Evolutionary conservation across 768 basidiomycete genomes (phyloP), one percentile per base, ranked within the genome.

Genomic region (Russula earlei): DNA sequence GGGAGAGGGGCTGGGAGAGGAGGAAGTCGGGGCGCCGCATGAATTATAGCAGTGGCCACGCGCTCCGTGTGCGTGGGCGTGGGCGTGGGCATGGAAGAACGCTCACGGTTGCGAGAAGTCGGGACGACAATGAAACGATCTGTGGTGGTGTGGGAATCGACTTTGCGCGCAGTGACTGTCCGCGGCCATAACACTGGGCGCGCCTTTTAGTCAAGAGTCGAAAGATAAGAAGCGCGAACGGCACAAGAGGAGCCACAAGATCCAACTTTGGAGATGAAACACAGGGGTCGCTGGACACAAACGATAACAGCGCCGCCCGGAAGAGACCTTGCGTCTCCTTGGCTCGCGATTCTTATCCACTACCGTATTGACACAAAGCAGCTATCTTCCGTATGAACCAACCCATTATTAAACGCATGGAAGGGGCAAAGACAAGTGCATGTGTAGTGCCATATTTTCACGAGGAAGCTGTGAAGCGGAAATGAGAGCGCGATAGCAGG

Each of bases 391-490:
- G 1, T 44, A 24, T 41, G 12, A 42, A 55, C 22, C 31, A 25
- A 27, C 46, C 27, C n/a, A n/a, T n/a, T n/a, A n/a, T n/a, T n/a
- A n/a, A 19, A 40, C n/a, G 14, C 4, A n/a, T 37, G 19, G 29
- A 53, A 27, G 31, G 46, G 41, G 49, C 19, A 4, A 33, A 34
- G 31, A 24, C 36, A 42, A 14, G 19, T 12, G 56, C 6, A 48
- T 14, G 40, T 52, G 56, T 42, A 47, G 36, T 25, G 31, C 51
- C 36, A 42, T 48, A 52, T 41, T 22, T 56, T n/a, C n/a, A 38
- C n/a, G 41, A 42, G 45, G 56, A 46, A 52, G 44, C 56, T 57
- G n/a, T n/a, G 10, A 9, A 27, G 50, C 51, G 51, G 51, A 52
- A 15, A 52, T 57, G 56, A 57, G 56, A 20, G 29, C 36, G 33